Conservation (phyloP, 108 stramenopile species). For the Nitzschia sp. region DNA sequence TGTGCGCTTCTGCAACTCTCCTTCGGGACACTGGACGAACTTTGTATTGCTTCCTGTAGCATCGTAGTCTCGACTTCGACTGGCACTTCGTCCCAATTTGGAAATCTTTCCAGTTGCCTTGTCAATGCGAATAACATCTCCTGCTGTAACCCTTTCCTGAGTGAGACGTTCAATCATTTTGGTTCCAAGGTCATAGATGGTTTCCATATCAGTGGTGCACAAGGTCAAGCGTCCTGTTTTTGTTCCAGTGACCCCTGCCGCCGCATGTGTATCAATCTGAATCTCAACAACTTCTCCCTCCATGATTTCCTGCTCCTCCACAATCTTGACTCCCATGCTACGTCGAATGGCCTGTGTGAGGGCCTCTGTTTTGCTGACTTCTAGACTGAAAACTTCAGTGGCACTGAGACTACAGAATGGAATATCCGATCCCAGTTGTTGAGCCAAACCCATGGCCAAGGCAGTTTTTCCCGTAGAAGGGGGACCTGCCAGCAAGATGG, state of each 20-base stretch:
- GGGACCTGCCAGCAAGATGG: slow-evolving; percentile 94
- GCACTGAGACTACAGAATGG: slow-evolving; percentile 97
- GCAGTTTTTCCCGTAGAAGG: slow-evolving; percentile 99
- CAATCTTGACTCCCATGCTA: slow-evolving; percentile 91
- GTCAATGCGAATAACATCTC: slow-evolving; percentile 99
- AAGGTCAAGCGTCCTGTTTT: slow-evolving; percentile 95
- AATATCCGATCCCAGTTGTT: slow-evolving; percentile 86
- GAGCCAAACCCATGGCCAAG: slow-evolving; percentile 93
- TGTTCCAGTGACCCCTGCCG: slow-evolving; percentile 55
- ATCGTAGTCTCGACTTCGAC: slow-evolving; percentile 95
- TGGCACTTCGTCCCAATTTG: slow-evolving; percentile 94
- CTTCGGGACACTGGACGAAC: slow-evolving; percentile 98
- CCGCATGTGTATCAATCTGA: slow-evolving; percentile 77
- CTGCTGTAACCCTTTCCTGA: slow-evolving; percentile 96
- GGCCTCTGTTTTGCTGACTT: slow-evolving; percentile 99
- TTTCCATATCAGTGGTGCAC: slow-evolving; percentile 99
- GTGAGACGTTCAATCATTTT: slow-evolving; percentile 99
- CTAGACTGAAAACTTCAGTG: slow-evolving; percentile 95
- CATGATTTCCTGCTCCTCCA: slow-evolving; percentile 99
- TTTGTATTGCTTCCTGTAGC: slow-evolving; percentile 97
- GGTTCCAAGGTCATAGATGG: slow-evolving; percentile 98
- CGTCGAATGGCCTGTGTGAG: slow-evolving; percentile 97
- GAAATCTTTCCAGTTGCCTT: slow-evolving; percentile 96
- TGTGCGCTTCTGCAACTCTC: slow-evolving; percentile 97
- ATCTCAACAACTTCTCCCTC: slow-evolving; percentile 99